Evolutionary conservation across 208 protist species (phyloP), one percentile per base, ranked within the genome.

Genomic region (Leishmania tarentolae): DNA sequence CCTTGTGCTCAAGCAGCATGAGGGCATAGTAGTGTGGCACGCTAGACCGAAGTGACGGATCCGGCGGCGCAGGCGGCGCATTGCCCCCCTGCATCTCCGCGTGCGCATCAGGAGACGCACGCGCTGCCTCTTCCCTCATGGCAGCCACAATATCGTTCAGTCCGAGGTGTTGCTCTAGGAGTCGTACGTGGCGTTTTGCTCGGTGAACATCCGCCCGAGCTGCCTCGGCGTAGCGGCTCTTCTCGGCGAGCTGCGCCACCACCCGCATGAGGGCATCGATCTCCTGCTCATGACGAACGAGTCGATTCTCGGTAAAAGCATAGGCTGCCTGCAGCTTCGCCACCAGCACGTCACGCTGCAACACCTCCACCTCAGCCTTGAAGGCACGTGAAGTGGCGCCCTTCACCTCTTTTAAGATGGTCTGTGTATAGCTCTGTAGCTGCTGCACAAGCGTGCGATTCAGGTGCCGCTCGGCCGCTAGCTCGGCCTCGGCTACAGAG

Each of bases 21-120:
- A 97, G 77, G 6, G 94, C 94, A 85, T 87, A 96, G 83, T 95
- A 96, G 35, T 95, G 87, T 37, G 94, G 94, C 13, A 92, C 83
- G 82, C 74, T 83, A 24, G 80, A 78, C 24, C 46, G 80, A 69
- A 83, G 71, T 57, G 59, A 28, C 1, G 63, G 44, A 19, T 86
- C 59, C 1, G 76, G 80, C 5, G 84, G 28, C 46, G 69, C 66
- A 15, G 65, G 40, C 6, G 69, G 61, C 2, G 63, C 9, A 66
- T 15, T 66, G 8, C 50, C 3, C 46, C 9, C 57, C 66, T 47
- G 76, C 31, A 11, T 17, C 52, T 17, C 56, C 40, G 40, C 24
- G 8, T 50, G n/a, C 8, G 75, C n/a, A 24, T 19, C 35, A 46
- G 75, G 42, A 46, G 73, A 53, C 35, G 50, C 40, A 53, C n/a